Evolutionary conservation across 2,329 filamentous ascomycete genomes (phyloP), one percentile per base, ranked within the genome.

Genomic region (Exophiala sp.): DNA sequence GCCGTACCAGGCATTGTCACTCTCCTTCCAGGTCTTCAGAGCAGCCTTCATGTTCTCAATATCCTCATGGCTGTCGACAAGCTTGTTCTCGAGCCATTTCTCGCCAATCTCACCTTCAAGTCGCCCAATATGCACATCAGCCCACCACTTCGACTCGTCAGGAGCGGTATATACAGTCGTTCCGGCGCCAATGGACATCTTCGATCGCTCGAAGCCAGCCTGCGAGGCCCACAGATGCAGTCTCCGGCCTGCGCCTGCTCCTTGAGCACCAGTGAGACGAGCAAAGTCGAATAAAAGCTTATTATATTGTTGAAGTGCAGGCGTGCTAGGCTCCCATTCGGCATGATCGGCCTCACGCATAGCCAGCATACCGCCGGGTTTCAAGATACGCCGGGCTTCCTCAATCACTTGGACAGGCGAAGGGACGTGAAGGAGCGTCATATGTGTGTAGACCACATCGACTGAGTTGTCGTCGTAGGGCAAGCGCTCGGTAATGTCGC

Each of bases 381-480:
- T 80, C n/a, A 72, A 66, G 2, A 84, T 76, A 0, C 78, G 72
- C 12, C 73, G 70, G 75, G 84, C 79, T 59, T 81, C 78, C 16
- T 68, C 65, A 52, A 84, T 65, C 2, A 78, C 76, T 1, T 65
- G 61, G 0, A 78, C 65, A 0, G 80, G 80, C 48, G 78, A 69
- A 10, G 69, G 65, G 5, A 84, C 67, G 65, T 85, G 82, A 56
- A 76, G 72, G 8, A 85, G 69, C 3, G 84, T 76, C 62, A 83
- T 80, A 61, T 82, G 78, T n/a, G 75, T 76, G 61, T 79, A 78
- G 6, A 84, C 79, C 11, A 85, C 65, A 59, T 85, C 82, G 56
- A 84, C 84, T 1, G 70, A 65, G 16, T 67, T 69, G 49, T 82
- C 76, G 2, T 68, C 59, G 39, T 72, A 75, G 1, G 68, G 54